Percentiles rank a stretch among this genome's conserved stretches.
phyloP scores from a whole-genome alignment of 2,329 filamentous ascomycete genomes.

The Penicillium griseofulvum region DNA sequence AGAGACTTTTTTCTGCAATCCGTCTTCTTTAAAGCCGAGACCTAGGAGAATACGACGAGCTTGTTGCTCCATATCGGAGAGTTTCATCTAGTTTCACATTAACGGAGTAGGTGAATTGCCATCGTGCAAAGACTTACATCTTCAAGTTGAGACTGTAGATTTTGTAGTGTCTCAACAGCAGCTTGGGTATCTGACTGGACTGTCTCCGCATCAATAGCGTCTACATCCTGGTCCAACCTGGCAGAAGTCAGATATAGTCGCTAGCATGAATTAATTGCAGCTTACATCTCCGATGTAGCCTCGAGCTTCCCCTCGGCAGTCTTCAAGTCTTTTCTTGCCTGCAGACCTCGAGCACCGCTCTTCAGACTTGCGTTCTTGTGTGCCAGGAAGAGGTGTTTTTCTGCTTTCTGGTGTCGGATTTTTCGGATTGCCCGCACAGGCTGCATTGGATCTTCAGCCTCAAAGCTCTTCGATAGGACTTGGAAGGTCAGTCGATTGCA shows the following conservation, averaged over 20 bases:
- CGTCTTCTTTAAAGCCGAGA: conserved; percentile 66
- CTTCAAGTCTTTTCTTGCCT: conserved; percentile 71
- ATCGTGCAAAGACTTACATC: conserved; percentile 43
- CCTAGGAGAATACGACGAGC: conserved; percentile 66
- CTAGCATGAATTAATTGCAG: background rate
- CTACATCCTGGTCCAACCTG: conserved; percentile 51
- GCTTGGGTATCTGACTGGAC: conserved; percentile 66
- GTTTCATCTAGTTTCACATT: conserved; percentile 43
- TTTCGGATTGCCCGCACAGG: conserved; percentile 61
- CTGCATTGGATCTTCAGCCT: conserved; percentile 55
- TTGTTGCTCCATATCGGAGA: conserved; percentile 63
- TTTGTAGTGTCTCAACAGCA: conserved; percentile 66
- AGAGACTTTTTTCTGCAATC: conserved; percentile 58
- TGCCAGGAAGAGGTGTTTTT: conserved; percentile 63
- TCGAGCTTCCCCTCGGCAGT: conserved; percentile 66
- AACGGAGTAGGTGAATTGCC: background rate
- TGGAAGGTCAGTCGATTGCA: background rate
- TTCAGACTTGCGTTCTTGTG: conserved; percentile 71
- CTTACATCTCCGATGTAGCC: conserved; percentile 55
- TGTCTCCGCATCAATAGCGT: conserved; percentile 55
- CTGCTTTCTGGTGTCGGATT: conserved; percentile 61
- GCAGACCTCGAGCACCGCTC: conserved; percentile 71
- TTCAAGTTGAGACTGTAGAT: conserved; percentile 67
- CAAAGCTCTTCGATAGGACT: conserved; percentile 61
- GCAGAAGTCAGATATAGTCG: conserved; percentile 1